Percentiles rank a stretch among this genome's conserved stretches.
Evolutionary conservation across 176 grass and related monocot genomes (phyloP).

Genomic region (Rhynchospora tenuis): DNA sequence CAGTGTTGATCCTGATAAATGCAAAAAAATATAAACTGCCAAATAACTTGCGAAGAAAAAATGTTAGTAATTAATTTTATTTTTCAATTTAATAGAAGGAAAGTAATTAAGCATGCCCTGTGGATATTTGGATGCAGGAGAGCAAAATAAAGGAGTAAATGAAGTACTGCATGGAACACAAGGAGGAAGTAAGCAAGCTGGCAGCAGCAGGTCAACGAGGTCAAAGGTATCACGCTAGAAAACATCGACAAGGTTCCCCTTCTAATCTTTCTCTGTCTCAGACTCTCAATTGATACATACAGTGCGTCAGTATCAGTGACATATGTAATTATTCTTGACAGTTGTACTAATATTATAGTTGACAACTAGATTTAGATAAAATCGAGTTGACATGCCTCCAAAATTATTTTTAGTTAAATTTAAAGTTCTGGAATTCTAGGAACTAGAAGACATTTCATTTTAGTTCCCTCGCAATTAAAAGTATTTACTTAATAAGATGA

Average conservation of each 20-base stretch:
- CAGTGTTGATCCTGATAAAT: too few species aligned
- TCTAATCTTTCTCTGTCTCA: neutral
- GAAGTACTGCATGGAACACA: constrained; percentile 74
- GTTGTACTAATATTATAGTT: neutral
- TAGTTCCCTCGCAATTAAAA: neutral
- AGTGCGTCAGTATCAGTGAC: neutral
- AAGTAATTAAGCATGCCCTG: neutral
- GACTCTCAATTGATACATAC: neutral
- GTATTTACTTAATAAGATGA: neutral
- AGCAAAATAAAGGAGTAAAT: constrained; percentile 70
- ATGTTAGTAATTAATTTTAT: too few species aligned
- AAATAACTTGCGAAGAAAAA: too few species aligned
- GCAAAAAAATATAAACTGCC: too few species aligned
- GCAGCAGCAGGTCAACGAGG: constrained; percentile 66
- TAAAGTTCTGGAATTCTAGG: constrained; percentile 59
- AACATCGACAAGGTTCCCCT: constrained; percentile 68
- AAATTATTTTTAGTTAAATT: too few species aligned
- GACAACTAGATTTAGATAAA: too few species aligned
- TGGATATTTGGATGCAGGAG: constrained; percentile 27
- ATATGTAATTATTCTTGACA: neutral
- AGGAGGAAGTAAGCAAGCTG: constrained; percentile 62
- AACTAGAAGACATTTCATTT: constrained; percentile 57
- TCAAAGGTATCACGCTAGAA: constrained; percentile 74
- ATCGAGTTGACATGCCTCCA: too few species aligned
- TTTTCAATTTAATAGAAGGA: neutral